Conservation (phyloP, 1,284 basidiomycete genomes). For the Tremellales sp. region DNA sequence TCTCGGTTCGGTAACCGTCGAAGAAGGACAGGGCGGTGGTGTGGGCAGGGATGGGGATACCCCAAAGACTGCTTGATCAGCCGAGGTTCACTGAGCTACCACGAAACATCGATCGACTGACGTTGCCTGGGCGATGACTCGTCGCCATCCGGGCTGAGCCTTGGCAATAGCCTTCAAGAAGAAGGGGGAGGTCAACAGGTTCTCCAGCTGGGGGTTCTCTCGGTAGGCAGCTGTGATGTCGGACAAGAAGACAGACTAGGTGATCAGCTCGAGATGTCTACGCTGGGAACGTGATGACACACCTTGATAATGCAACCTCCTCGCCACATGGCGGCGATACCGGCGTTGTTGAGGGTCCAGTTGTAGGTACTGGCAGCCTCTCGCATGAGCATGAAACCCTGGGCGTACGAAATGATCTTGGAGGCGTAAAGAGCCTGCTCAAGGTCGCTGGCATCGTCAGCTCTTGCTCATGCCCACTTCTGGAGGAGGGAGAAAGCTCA, state of each 20-base stretch:
- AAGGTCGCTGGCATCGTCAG: constrained; percentile 57
- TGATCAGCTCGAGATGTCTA: background rate
- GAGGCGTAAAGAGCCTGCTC: constrained; percentile 99
- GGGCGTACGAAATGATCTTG: constrained; percentile 98
- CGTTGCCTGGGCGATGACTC: constrained; percentile 90
- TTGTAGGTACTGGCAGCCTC: constrained; percentile 92
- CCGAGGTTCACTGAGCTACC: background rate
- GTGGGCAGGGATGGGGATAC: constrained; percentile 93
- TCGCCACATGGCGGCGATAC: constrained; percentile 99
- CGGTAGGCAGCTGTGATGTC: constrained; percentile 91
- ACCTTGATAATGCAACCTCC: constrained; percentile 98
- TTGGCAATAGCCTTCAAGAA: constrained; percentile 94
- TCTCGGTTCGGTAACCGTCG: constrained; percentile 86
- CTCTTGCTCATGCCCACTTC: background rate
- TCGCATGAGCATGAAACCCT: constrained; percentile 99
- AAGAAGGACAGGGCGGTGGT: constrained; percentile 98
- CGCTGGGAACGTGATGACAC: no score
- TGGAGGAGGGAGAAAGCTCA: constrained; percentile 12
- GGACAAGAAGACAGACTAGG: constrained; percentile 74
- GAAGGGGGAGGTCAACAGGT: constrained; percentile 93
- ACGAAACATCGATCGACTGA: constrained; percentile 1
- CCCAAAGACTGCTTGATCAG: constrained; percentile 64
- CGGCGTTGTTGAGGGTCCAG: constrained; percentile 67
- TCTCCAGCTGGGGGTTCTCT: constrained; percentile 83
- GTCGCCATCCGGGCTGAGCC: constrained; percentile 97